Base-by-base conservation (phyloP, 345 rosid species). In the Atalantia buxifolia region DNA sequence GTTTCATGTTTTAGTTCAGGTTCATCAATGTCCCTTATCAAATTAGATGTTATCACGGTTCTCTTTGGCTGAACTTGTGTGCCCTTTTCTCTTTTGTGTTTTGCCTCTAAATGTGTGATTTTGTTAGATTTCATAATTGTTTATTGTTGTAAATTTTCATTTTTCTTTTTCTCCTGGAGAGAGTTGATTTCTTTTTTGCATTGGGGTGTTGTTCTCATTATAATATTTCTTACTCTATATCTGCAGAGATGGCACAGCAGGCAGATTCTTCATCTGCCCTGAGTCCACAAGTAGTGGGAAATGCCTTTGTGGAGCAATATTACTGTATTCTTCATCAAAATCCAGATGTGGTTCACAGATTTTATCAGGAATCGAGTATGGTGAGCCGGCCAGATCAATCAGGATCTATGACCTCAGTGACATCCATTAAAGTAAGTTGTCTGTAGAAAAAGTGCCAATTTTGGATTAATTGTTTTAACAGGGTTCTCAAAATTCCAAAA, bases 361-460 rank as follows among this genome's bases (percentile, higher is more conserved):
- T 92, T 82, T 94, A 94, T 80, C 89, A 83, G 16, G 93, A 91
- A 72, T 71, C 69, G 0, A 92, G 97, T 72, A 80, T 77, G 35
- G 69, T 92, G 22, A 84, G 87, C 82, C 78, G 95, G 33, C 91
- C 95, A 0, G 86, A 80, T 79, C 72, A 80, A 0, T 81, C 88
- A 79, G 93, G 94, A 27, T 69, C 53, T 18, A 88, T 85, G 89
- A 86, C 81, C 59, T 72, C 87, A 2, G 90, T 85, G 83, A 87
- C 86, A 0, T 79, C 90, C 25, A 79, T 86, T 79, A 77, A 78
- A 82, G 98, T 94, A 87, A 84, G 90, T 66, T 78, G 76, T 38
- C 14, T 76, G 53, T 21, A 35, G 24, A 40, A 53, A 30, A 50
- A 27, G n/a, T 9, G 21, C 24, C 60, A 70, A 18, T 7, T 45